These are phyloP conservation scores for Strobilomyces confusus DNA, from an alignment of 768 basidiomycete species.

Conservation along the genomic window DNA sequence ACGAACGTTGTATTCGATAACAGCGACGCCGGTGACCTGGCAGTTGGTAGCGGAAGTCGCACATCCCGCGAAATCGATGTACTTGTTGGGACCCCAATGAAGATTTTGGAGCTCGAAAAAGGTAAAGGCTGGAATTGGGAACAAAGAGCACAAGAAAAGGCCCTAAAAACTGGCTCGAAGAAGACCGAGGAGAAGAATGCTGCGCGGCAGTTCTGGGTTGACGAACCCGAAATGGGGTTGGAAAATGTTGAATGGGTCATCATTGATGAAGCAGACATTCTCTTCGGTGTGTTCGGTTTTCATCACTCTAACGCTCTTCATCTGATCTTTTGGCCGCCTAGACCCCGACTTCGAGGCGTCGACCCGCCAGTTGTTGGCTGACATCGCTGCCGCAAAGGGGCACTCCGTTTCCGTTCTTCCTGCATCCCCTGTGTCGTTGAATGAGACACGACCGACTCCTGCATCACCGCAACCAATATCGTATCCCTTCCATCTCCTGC, in stretches of 20 bases:
- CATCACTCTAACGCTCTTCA: background rate
- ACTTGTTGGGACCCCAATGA: slow-evolving; percentile 62
- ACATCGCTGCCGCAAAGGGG: slow-evolving; percentile 62
- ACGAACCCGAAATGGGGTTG: slow-evolving; percentile 57
- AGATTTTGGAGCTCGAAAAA: slow-evolving; percentile 55
- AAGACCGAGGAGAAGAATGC: slow-evolving; percentile 29
- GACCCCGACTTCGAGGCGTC: slow-evolving; percentile 80
- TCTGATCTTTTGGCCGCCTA: slow-evolving; percentile 26
- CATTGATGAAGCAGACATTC: slow-evolving; percentile 87
- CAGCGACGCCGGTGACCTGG: slow-evolving; percentile 26
- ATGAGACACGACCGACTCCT: background rate
- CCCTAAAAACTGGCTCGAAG: slow-evolving; percentile 22
- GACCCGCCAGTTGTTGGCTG: slow-evolving; percentile 65
- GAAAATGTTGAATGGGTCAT: slow-evolving; percentile 83
- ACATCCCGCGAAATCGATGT: slow-evolving; percentile 42
- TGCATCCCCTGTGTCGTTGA: slow-evolving; percentile 18
- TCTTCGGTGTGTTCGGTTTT: slow-evolving; percentile 58
- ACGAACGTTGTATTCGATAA: slow-evolving; percentile 19
- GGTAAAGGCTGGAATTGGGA: slow-evolving; percentile 53
- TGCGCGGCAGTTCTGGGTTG: slow-evolving; percentile 37
- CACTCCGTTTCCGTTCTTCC: slow-evolving; percentile 16
- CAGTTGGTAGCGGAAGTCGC: slow-evolving; percentile 19
- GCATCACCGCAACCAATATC: slow-evolving; percentile 23
- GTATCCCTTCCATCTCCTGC: slow-evolving; percentile 77
- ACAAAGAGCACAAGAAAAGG: slow-evolving; percentile 23